Base-by-base conservation (phyloP, 495 filamentous ascomycete genomes). In the Neurospora sp. region DNA sequence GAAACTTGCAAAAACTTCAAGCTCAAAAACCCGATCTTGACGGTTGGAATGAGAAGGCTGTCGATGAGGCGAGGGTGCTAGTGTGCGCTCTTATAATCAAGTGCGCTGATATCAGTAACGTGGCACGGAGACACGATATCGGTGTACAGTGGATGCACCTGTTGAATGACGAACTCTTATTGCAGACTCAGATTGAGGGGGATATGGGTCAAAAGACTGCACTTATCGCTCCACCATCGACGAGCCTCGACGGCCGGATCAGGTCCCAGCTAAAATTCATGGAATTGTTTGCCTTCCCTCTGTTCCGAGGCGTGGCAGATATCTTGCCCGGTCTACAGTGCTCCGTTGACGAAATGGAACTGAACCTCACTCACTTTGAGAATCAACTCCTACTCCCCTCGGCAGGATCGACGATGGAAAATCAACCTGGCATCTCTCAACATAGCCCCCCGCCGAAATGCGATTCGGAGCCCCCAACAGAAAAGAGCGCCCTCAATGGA, bases 51-150 rank as follows among this genome's bases (percentile, higher is more conserved):
- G 86, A 86, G 12, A 90, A 93, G 75, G 84, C 88, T 72, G 74
- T 90, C 9, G 87, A 86, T 38, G 89, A 94, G 72, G 88, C 93
- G 75, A 91, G 90, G 75, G 90, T 91, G 3, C 84, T 98, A 44
- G 81, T 90, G 4, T 98, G 96, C 80, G 93, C 93, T 35, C 82
- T 99, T 68, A 82, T 99, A 68, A 98, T 99, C 82, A 99, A 99
- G 78, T 98, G 96, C 79, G 96, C 96, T 38, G 96, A 99, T 79
- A 98, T 99, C 79, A 97, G 96, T 82, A 99, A 99, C 79, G 96
- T 99, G 76, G 93, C 94, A 40, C 90, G 94, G 71, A 90, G 89
- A 72, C 94, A 94, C 82, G 87, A 91, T 41, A 86, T 93, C 40
- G 96, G 96, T 27, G 84, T 90, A 27, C 85, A 90, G 77, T 99